A percentile compares a stretch with the other conserved stretches of the same genome.
Evolutionary conservation across 2,329 filamentous ascomycete genomes (phyloP).

Genomic region (Aspergillus vadensis): DNA sequence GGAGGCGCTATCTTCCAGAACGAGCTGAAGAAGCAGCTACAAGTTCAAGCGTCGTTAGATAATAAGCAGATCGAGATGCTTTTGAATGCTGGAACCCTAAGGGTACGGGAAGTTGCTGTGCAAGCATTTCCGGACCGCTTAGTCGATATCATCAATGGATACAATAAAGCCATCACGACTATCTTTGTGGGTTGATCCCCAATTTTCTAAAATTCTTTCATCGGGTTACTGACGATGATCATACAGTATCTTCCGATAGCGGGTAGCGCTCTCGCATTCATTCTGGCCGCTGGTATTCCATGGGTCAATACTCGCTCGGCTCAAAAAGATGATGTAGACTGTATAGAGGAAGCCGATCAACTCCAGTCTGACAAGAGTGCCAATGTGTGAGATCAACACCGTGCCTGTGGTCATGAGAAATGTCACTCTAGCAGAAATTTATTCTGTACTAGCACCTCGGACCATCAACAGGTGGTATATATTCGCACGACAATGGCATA

Average conservation of each 20-base stretch:
- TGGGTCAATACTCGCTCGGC: constrained; percentile 1
- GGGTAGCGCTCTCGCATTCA: constrained; percentile 9
- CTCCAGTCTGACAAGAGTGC: too few relatives aligned
- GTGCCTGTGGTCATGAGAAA: too few relatives aligned
- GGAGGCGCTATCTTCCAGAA: constrained; percentile 15
- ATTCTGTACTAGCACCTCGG: too few relatives aligned
- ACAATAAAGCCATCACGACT: constrained; percentile 12
- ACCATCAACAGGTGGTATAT: too few relatives aligned
- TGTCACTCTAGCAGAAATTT: too few relatives aligned
- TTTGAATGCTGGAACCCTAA: constrained; percentile 6
- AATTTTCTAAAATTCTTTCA: too few relatives aligned
- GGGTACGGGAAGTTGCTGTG: constrained; percentile 2
- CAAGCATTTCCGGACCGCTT: constrained; percentile 9
- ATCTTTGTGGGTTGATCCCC: constrained; percentile 12
- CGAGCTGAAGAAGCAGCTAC: constrained; percentile 2
- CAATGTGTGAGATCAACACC: too few relatives aligned
- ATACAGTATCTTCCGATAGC: constrained; percentile 11
- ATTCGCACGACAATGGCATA: too few relatives aligned
- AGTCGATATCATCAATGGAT: not conserved
- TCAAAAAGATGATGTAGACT: too few relatives aligned
- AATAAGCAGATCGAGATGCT: constrained; percentile 8
- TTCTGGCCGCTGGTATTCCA: constrained; percentile 4
- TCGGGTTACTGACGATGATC: too few relatives aligned
- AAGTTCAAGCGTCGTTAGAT: constrained; percentile 8
- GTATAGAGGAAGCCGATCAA: too few relatives aligned